Conservation (phyloP, 225 moss, liverwort and hornwort species). For the Pseudoscleropodium purum region DNA sequence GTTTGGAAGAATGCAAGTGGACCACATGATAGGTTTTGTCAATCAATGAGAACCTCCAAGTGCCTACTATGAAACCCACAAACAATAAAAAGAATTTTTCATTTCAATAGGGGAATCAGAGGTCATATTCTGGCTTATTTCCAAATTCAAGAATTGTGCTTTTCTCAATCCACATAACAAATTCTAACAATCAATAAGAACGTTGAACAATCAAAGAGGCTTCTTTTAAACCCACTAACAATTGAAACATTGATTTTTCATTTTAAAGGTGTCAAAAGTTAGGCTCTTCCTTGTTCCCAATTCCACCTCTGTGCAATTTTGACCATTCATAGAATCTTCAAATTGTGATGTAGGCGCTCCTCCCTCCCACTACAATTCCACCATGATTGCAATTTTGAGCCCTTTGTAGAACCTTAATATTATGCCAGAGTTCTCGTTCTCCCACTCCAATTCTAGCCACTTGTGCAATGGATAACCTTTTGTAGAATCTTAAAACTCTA, state of each 20-base stretch:
- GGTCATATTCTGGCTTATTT: neutral
- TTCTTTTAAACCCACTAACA: too few species aligned
- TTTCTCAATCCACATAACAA: neutral
- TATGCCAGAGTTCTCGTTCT: neutral
- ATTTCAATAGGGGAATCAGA: neutral
- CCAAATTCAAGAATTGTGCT: neutral
- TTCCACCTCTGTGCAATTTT: neutral
- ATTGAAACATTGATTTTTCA: neutral
- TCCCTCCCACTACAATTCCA: neutral
- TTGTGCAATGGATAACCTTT: fast-evolving
- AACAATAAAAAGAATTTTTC: neutral
- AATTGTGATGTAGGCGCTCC: neutral
- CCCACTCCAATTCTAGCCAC: neutral
- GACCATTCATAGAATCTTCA: neutral
- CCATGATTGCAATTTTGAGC: neutral
- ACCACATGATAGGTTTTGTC: neutral
- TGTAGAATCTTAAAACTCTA: neutral
- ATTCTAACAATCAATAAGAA: too few species aligned
- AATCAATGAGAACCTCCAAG: neutral
- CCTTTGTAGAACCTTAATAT: neutral
- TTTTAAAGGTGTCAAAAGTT: too few species aligned
- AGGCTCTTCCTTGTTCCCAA: neutral
- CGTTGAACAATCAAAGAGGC: too few species aligned
- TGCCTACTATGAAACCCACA: neutral
- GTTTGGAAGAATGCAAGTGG: neutral